Conservation (phyloP, 208 protist genomes). For the Trypanosoma scelopori region DNA sequence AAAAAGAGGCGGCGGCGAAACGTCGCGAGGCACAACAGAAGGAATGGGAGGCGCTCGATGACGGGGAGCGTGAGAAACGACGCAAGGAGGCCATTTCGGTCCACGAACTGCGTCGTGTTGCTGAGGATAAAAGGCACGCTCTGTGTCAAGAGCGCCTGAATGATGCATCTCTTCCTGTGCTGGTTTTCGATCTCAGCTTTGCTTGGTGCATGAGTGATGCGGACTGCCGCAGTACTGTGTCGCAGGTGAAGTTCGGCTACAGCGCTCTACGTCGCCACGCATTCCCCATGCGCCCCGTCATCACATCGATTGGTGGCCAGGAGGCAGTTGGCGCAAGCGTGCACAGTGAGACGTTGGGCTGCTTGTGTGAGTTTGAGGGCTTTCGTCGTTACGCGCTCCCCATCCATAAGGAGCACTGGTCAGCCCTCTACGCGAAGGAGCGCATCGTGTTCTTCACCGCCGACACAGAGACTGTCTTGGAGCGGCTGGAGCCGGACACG, state of each 20-base stretch:
- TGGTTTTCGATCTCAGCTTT: conserved; percentile 90
- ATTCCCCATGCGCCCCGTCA: conserved; percentile 76
- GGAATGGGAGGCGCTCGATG: conserved; percentile 60
- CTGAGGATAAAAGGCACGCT: conserved; percentile 28
- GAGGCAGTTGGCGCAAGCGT: conserved; percentile 23
- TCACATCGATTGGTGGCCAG: conserved; percentile 60
- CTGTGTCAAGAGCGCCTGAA: conserved; percentile 36
- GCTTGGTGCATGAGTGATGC: conserved; percentile 78
- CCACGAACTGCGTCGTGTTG: conserved; percentile 52
- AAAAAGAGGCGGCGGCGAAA: conserved; percentile 27
- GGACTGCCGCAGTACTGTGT: conserved; percentile 79
- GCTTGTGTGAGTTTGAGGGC: conserved; percentile 57
- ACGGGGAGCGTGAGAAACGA: conserved; percentile 43
- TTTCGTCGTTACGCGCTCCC: conserved; percentile 61
- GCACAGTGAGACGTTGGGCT: conserved; percentile 39
- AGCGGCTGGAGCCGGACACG: conserved; percentile 46
- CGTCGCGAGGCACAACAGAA: conserved; percentile 34
- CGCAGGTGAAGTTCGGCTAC: conserved; percentile 88
- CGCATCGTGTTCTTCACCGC: conserved; percentile 78
- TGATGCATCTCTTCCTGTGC: conserved; percentile 40
- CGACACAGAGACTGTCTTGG: conserved; percentile 63
- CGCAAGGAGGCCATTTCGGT: conserved; percentile 36
- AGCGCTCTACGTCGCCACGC: conserved; percentile 58
- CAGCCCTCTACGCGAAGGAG: conserved; percentile 38
- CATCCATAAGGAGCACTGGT: conserved; percentile 65